Evolutionary conservation across 2,329 filamentous ascomycete genomes (phyloP).

Genomic region (Phyllosticta capitalensis): DNA sequence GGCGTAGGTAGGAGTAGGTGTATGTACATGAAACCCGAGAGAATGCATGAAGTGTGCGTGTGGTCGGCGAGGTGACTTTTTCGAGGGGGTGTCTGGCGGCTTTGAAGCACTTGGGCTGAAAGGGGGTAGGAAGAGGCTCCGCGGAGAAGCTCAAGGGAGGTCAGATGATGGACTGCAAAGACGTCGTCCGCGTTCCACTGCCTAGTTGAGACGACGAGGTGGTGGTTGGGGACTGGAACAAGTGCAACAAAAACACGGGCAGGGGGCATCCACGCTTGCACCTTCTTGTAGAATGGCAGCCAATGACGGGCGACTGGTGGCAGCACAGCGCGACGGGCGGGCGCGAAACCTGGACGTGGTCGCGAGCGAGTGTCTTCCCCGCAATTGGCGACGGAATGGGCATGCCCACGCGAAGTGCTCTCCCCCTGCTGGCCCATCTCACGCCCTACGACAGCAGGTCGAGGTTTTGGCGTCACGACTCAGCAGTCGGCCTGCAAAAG

Average conservation of each 20-base stretch:
- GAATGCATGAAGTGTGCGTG: not conserved
- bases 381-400: conserved; percentile 10
- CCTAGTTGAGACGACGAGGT: not conserved
- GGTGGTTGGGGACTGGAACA: not conserved
- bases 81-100: not conserved
- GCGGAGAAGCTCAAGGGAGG: not conserved
- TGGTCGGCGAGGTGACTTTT: no score
- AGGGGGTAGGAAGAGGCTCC: not conserved
- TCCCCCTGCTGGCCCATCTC: not conserved
- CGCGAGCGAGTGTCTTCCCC: conserved; percentile 15
- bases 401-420: not conserved
- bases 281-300: no score
- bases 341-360: not conserved
- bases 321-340: conserved; percentile 1
- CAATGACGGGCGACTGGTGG: not conserved
- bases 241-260: no score
- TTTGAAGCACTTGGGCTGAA: not conserved
- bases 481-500: conserved; percentile 3
- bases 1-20: not conserved
- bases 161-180: not conserved
- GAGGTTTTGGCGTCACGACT: conserved; percentile 4
- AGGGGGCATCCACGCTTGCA: not conserved
- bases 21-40: not conserved
- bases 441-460: not conserved
- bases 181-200: not conserved